Base-by-base conservation (phyloP, 495 filamentous ascomycete genomes). In the Letharia columbiana region DNA sequence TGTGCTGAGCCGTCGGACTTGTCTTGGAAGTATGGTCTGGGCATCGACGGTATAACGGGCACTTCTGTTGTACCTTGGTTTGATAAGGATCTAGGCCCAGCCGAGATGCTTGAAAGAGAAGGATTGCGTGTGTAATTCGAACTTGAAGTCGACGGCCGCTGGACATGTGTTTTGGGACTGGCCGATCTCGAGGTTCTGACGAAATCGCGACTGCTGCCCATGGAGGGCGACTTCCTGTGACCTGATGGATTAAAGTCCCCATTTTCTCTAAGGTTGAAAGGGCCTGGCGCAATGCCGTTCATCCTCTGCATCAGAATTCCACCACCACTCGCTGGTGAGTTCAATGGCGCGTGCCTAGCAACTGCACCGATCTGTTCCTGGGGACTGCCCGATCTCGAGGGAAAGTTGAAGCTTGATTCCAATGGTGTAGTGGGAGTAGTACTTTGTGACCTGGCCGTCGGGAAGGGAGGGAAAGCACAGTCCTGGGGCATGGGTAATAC, bases 271-370 rank as follows among this genome's bases (percentile, higher is more conserved):
- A 79, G 69, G 68, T 83, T 83, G 69, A 91, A 89, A 9, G 88
- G 88, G 0, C 87, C 86, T 28, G 87, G 86, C 20, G 82, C 80
- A 73, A 90, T 87, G 39, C 76, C 80, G 67, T 89, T 81, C 82
- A 89, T 85, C 64, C 83, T 80, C 62, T 84, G 79, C 71, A 87
- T 68, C 23, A 82, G 70, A 69, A 75, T 80, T 31, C 75, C 76
- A 64, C 72, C 73, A 41, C 67, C 77, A 37, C 69, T 71, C 9
- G 68, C 67, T 35, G 68, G 73, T 52, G 84, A 80, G 56, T 77
- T 83, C 28, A 75, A 71, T 1, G 87, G 80, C 20, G 75, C 77
- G 17, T 56, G 41, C 20, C 39, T 52, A 28, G 61, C 50, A n/a
- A 64, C 42, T 54, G 18, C 40, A 23, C 49, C 57, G 13, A 52